Evolutionary conservation across 441 rosid genomes (phyloP).

Genomic region (Euphorbia schlechtendalii): DNA sequence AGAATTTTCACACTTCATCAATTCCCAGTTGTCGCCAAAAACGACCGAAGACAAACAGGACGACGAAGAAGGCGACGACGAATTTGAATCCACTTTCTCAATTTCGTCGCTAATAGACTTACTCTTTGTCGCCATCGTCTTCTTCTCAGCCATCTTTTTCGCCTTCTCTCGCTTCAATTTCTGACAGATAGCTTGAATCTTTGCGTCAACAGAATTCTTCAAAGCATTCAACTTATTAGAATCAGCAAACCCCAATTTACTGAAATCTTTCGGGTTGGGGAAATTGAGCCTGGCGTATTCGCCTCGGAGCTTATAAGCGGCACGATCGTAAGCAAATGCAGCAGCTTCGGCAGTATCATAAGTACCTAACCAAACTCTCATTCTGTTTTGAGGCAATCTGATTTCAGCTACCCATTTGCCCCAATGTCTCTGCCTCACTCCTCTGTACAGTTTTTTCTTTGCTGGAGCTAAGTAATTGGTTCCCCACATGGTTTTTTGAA

Average conservation of each 20-base stretch:
- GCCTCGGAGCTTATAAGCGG: conserved; percentile 90
- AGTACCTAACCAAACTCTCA: conserved; percentile 88
- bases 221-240: conserved; percentile 45
- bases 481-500: conserved; percentile 23
- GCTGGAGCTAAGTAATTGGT: conserved; percentile 25
- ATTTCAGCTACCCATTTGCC: conserved; percentile 99
- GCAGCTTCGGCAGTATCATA: conserved; percentile 84
- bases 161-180: conserved; percentile 61
- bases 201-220: conserved; percentile 66
- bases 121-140: conserved; percentile 40
- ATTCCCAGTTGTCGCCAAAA: conserved; percentile 40
- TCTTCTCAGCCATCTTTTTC: conserved; percentile 44
- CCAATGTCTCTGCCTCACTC: conserved; percentile 92
- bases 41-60: conserved; percentile 23
- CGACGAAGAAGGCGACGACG: conserved; percentile 26
- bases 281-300: conserved; percentile 90
- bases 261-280: conserved; percentile 62
- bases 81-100: conserved; percentile 8
- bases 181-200: conserved; percentile 83
- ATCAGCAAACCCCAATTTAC: conserved; percentile 50
- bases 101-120: conserved; percentile 7
- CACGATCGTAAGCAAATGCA: conserved; percentile 88
- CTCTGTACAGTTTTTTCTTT: conserved; percentile 84
- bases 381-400: conserved; percentile 64
- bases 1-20: conserved; percentile 45